Base-by-base conservation (phyloP, 805 yeast genomes). In the Candida broadrunensis region DNA sequence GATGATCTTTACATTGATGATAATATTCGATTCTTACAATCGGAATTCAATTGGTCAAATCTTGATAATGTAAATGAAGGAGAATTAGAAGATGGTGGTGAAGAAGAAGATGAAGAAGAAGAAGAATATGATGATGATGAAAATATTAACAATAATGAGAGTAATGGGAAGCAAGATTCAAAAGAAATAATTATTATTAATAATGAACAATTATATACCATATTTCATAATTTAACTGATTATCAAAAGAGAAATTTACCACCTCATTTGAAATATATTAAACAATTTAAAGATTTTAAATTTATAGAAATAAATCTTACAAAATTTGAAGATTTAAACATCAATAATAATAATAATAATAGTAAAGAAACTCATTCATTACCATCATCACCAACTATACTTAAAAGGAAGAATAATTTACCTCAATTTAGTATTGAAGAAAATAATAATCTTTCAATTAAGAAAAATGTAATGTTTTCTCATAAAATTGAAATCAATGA, bases 401-500 rank as follows among this genome's bases (percentile, higher is more conserved):
- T 38, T 4, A 37, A 20, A 32, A 25, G 33, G 33, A 38, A 20
- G 17, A 16, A 18, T 11, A 21, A 6, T 24, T 14, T 23, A 5
- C 27, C 11, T 34, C 34, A 31, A 12, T 37, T 34, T 16, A n/a
- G 13, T 6, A 9, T 32, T 3, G 32, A 29, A 14, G 32, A 29
- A 5, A 29, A n/a, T 29, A 5, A 6, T 5, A 8, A 17, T 11
- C n/a, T n/a, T n/a, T n/a, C n/a, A n/a, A n/a, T n/a, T n/a, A 46
- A 44, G 30, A 63, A 65, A 41, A 55, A 51, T 39, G 78, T 73
- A 14, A 50, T 46, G 33, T 81, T 81, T 50, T 66, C 78, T 7
- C 70, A 74, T 41, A 65, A 67, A 44, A 63, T 80, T 26, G 64
- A 52, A 36, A 66, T 78, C 35, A 74, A 75, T 46, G 77, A 76